A percentile compares a stretch with the other conserved stretches of the same genome.
These are phyloP conservation scores for Rhodotorula toruloides DNA, from an alignment of 768 basidiomycete genomes.

Conservation along the genomic window DNA sequence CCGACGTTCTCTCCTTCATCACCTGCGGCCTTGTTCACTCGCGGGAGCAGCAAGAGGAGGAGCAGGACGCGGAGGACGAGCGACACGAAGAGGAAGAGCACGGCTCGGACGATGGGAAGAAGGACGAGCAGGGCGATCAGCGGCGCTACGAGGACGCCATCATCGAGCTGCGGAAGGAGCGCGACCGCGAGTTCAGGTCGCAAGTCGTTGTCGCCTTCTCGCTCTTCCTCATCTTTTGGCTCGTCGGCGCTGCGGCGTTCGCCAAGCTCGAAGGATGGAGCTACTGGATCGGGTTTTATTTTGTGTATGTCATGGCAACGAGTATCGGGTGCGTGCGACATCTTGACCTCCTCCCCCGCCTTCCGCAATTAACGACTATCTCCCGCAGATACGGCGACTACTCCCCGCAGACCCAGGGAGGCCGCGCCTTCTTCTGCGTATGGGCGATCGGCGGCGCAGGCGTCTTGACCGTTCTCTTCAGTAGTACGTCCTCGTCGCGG, in stretches of 20 bases:
- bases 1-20: neutral
- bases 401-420: conserved; percentile 20
- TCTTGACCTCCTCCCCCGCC: conserved; percentile 11
- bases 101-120: neutral
- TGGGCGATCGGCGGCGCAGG: conserved; percentile 12
- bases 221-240: conserved; percentile 18
- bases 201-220: conserved; percentile 16
- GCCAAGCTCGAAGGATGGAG: conserved; percentile 17
- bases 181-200: conserved; percentile 16
- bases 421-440: conserved; percentile 33
- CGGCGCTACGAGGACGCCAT: conserved; percentile 21
- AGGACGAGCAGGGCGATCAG: neutral
- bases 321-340: too few relatives aligned
- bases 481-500: neutral
- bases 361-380: too few relatives aligned
- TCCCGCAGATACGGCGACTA: conserved; percentile 14
- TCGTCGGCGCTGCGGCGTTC: conserved; percentile 17
- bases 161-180: conserved; percentile 13
- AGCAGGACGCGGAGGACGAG: neutral
- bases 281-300: conserved; percentile 15
- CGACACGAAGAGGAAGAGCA: neutral
- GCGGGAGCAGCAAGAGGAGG: neutral
- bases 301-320: conserved; percentile 15
- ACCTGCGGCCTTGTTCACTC: conserved; percentile 12
- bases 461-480: conserved; percentile 27